Evolutionary conservation across 768 basidiomycete species (phyloP), one percentile per base, ranked within the genome.

Genomic region (Rhodotorula sphaerocarpa): DNA sequence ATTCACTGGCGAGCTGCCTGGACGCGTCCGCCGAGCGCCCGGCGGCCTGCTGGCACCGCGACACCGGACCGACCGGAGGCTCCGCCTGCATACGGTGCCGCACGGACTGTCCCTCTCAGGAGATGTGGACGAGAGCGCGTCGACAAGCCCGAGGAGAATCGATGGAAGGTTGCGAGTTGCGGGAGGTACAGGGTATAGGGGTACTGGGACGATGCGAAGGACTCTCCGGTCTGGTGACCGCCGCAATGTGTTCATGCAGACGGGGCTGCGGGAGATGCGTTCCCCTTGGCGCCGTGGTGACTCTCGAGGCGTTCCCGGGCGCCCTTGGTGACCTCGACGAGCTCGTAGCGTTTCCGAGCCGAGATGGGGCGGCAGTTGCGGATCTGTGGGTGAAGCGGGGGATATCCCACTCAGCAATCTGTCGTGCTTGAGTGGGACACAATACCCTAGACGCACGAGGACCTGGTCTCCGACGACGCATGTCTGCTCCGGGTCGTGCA

Each of bases 351-450:
- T 55, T 69, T 69, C 18, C 67, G 55, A 1, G 63, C 57, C 18
- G 67, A 69, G 30, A 69, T 50, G 23, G 63, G 63, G 36, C 61
- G 63, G 56, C 67, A 69, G 54, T 65, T 69, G 28, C 67, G 63
- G 45, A 69, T 65, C 60, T 57, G 46, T 2, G 11, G 27, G 2
- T 9, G 20, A 18, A 5, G 25, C 2, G 28, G 0, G 39, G 30
- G 50, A 21, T 27, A 7, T 10, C 20, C 28, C 10, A 21, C 39
- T 46, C n/a, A 33, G 41, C 5, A 15, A n/a, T n/a, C n/a, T n/a
- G n/a, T n/a, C n/a, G n/a, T n/a, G n/a, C n/a, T n/a, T n/a, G n/a
- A 30, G 5, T 28, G 25, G 57, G 25, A 25, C 27, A 45, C 7
- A 31, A 30, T 39, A 30, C 33, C 21, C 23, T 20, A n/a, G 42